Evolutionary conservation across 2,329 filamentous ascomycete species (phyloP), one percentile per base, ranked within the genome.

Genomic region (Thielaviopsis ethacetica): DNA sequence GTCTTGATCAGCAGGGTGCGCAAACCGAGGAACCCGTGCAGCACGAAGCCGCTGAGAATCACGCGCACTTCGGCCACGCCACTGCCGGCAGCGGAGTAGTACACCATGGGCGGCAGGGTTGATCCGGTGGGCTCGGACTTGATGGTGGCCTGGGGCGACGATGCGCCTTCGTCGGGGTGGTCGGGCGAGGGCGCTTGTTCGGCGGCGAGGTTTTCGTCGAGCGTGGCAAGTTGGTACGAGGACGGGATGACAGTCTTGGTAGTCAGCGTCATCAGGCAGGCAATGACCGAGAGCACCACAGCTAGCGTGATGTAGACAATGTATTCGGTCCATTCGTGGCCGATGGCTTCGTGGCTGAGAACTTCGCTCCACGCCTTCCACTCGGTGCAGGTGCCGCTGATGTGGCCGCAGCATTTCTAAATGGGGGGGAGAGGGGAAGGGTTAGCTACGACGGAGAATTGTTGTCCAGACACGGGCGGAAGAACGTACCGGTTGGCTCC

Each of bases 51-150:
- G 66, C 90, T 96, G n/a, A 97, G 80, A 61, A 97, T 97, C 61
- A 97, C 93, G 63, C 93, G 91, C 59, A 97, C 91, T 72, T 98
- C 93, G 6, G 93, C 93, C 13, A 98, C 93, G 65, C 93, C 93
- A 71, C 90, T 95, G 54, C 93, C 93, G 50, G 91, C 91, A 61
- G 91, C 93, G 7, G 93, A 91, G 70, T 96, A 98, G 71, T 95
- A 98, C 5, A 91, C 80, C 85, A 94, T 94, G 0, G 88, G 86
- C 2, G 85, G 79, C 61, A 66, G 68, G 7, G 75, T 73, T 13
- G 57, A 50, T 7, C 53, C 34, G 44, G 71, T 75, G 2, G 54
- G n/a, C 22, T 75, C 73, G 21, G 71, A 75, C 60, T 75, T 60
- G 44, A 27, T 27, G 12, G 41, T n/a, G 41, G 34, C 34, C 17